Conservation (phyloP, 352 stramenopile species). For the Globisporangium echinulatum region DNA sequence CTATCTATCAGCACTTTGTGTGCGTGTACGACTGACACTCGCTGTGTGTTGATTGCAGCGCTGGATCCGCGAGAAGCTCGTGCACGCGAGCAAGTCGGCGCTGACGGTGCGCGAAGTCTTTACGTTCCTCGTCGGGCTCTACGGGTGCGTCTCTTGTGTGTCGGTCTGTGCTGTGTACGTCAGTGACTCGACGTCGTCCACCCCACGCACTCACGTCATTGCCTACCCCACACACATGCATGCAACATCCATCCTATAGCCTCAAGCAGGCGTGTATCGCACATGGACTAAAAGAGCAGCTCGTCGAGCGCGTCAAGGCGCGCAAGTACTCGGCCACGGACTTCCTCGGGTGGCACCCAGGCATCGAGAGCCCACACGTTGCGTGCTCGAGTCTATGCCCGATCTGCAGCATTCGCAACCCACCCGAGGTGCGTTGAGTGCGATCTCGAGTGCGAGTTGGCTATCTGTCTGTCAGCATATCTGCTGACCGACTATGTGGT, state of each 20-base stretch:
- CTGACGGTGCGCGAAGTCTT: constrained; percentile 70
- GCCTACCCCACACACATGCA: no score
- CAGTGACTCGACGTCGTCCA: background rate
- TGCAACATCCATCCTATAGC: constrained; percentile 14
- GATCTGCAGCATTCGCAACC: constrained; percentile 68
- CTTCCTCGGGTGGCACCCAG: constrained; percentile 76
- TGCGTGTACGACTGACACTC: background rate
- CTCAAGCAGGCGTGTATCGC: constrained; percentile 58
- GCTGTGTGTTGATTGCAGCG: constrained; percentile 21
- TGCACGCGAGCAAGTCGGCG: constrained; percentile 27
- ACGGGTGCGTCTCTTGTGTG: constrained; percentile 33
- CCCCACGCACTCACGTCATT: background rate
- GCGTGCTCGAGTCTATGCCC: constrained; percentile 67
- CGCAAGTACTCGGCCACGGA: constrained; percentile 70
- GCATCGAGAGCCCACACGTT: constrained; percentile 63
- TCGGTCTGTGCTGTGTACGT: background rate
- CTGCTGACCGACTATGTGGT: background rate
- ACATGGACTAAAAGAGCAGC: constrained; percentile 44
- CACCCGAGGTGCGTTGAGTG: constrained; percentile 33
- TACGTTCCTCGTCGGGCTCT: constrained; percentile 70
- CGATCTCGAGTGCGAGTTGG: no score
- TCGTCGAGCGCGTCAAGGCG: constrained; percentile 44
- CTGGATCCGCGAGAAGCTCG: constrained; percentile 75
- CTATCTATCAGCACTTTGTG: background rate
- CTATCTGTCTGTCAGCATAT: background rate